A percentile compares a stretch with the other conserved stretches of the same genome.
Evolutionary conservation across 2,329 filamentous ascomycete genomes (phyloP).

Genomic region (Colletotrichum gloeosporioides): DNA sequence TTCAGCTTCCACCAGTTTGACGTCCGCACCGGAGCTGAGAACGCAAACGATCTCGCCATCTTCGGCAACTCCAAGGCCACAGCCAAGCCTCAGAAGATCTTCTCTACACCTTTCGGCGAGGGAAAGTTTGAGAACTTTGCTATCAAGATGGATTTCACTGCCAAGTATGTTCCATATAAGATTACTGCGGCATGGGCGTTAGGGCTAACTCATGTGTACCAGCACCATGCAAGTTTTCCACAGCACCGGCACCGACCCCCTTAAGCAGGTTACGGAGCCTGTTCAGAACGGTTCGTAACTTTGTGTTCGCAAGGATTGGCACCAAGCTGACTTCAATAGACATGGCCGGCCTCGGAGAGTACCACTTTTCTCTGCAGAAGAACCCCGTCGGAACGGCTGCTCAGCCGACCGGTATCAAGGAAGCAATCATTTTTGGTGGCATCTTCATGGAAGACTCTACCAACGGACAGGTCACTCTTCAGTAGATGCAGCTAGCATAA

Average conservation of each 20-base stretch:
- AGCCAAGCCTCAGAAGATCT: neutral
- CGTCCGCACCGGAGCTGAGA: slow-evolving; percentile 35
- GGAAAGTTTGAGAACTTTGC: slow-evolving; percentile 21
- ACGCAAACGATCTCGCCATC: slow-evolving; percentile 33
- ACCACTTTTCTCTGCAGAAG: slow-evolving; percentile 52
- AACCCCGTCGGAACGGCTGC: slow-evolving; percentile 35
- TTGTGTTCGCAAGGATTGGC: no score
- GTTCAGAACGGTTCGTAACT: slow-evolving; percentile 36
- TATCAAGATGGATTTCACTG: slow-evolving; percentile 18
- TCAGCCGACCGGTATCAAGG: slow-evolving; percentile 34
- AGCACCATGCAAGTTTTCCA: slow-evolving; percentile 46
- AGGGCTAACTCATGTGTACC: neutral
- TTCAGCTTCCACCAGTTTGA: slow-evolving; percentile 21
- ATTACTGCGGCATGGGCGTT: neutral
- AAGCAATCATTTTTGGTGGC: slow-evolving; percentile 36
- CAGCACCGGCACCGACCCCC: slow-evolving; percentile 39
- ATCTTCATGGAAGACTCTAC: slow-evolving; percentile 36
- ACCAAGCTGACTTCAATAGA: neutral
- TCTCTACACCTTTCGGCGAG: slow-evolving; percentile 19
- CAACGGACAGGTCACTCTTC: slow-evolving; percentile 18
- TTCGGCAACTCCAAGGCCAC: slow-evolving; percentile 18
- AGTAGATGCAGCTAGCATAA: neutral
- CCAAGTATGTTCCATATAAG: slow-evolving; percentile 23
- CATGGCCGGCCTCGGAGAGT: slow-evolving; percentile 45
- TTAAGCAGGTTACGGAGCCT: slow-evolving; percentile 40